Percentiles rank a stretch among this genome's conserved stretches.
These are phyloP conservation scores for Aspergillus olivimuriae DNA, from an alignment of 495 filamentous ascomycete species.

Conservation along the genomic window DNA sequence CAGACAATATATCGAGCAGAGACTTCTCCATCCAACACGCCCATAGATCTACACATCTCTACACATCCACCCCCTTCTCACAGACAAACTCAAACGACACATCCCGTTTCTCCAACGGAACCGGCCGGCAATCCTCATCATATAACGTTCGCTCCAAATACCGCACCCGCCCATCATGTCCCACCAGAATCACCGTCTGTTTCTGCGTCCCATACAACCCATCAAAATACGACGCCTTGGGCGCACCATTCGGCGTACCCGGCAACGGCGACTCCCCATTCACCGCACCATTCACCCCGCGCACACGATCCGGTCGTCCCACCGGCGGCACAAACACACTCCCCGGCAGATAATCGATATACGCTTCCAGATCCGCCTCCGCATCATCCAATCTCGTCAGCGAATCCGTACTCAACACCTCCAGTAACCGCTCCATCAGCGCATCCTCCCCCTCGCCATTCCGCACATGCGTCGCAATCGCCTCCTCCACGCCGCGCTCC, in stretches of 20 bases:
- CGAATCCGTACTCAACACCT: conserved; percentile 56
- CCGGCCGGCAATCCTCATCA: conserved; percentile 50
- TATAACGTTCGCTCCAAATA: conserved; percentile 70
- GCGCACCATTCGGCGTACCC: not conserved
- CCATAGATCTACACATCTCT: not conserved
- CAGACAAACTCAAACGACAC: conserved; percentile 58
- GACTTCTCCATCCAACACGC: not conserved
- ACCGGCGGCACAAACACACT: conserved; percentile 72
- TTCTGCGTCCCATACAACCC: conserved; percentile 72
- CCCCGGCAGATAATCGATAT: conserved; percentile 57
- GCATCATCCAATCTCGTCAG: conserved; percentile 51
- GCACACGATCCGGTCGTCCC: conserved; percentile 30
- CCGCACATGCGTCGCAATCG: conserved; percentile 32
- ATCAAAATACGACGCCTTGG: conserved; percentile 3
- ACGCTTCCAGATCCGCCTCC: conserved; percentile 49
- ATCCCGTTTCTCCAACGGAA: conserved; percentile 42
- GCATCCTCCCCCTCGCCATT: conserved; percentile 44
- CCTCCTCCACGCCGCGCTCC: conserved; percentile 25
- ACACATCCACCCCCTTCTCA: conserved; percentile 23
- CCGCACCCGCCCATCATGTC: conserved; percentile 61
- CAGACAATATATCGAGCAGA: no score
- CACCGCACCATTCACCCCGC: not conserved
- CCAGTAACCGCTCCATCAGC: conserved; percentile 53
- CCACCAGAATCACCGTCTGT: conserved; percentile 71
- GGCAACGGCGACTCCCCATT: not conserved